Percentiles rank a stretch among this genome's conserved stretches.
Evolutionary conservation across 2,329 filamentous ascomycete genomes (phyloP).

Genomic region (Nothophaeocryptopus gaeumannii): DNA sequence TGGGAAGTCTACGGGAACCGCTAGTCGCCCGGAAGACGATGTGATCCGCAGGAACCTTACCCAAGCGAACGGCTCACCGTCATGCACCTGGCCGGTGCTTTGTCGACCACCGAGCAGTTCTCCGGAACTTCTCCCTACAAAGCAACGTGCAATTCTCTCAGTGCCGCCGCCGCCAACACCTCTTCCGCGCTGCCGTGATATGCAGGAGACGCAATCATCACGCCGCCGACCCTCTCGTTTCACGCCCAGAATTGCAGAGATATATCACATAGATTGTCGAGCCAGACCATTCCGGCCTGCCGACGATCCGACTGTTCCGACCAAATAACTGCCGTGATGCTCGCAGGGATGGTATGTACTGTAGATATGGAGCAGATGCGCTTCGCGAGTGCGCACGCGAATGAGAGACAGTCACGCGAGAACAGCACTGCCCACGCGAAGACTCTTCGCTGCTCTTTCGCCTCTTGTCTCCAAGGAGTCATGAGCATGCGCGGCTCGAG

Average conservation of each 20-base stretch:
- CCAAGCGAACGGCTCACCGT: background rate
- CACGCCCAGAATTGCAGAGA: slow-evolving; percentile 2
- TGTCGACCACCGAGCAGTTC: too few species aligned
- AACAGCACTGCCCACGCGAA: slow-evolving; percentile 6
- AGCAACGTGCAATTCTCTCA: background rate
- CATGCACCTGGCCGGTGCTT: too few species aligned
- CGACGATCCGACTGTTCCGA: slow-evolving; percentile 14
- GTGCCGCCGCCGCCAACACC: background rate
- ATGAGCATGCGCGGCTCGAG: too few species aligned
- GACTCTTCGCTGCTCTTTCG: background rate
- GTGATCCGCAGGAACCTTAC: slow-evolving; percentile 7
- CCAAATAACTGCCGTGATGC: slow-evolving; percentile 3
- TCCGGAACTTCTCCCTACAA: too few species aligned
- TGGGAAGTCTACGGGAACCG: too few species aligned
- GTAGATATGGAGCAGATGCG: slow-evolving; percentile 7
- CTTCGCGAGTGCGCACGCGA: background rate
- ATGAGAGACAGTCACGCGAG: slow-evolving; percentile 1
- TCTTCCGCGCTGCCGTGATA: slow-evolving; percentile 2
- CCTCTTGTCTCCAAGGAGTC: too few species aligned
- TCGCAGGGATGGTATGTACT: slow-evolving; percentile 14
- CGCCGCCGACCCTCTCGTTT: slow-evolving; percentile 3
- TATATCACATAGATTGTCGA: background rate
- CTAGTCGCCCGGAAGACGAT: too few species aligned
- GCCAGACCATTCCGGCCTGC: background rate
- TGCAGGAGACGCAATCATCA: slow-evolving; percentile 5